Base-by-base conservation (phyloP, 495 filamentous ascomycete species). In the Aspergillus wentii region DNA sequence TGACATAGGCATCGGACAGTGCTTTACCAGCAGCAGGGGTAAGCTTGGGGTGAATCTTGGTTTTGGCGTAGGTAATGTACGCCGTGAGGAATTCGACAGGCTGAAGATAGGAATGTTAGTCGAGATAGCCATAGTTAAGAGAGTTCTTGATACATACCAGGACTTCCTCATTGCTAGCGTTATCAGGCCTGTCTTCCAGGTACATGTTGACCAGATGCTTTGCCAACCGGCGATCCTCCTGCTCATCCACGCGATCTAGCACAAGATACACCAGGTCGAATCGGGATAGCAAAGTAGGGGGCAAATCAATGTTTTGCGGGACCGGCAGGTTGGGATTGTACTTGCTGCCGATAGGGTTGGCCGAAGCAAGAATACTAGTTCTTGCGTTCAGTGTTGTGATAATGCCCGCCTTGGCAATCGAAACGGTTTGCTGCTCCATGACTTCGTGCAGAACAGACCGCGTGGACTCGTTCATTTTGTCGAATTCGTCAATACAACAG, bases 391-490 rank as follows among this genome's bases (percentile, higher is more conserved):
- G 71, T 1, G 92, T 97, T 3, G 92, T 98, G 64, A 98, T 98
- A 65, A 98, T 98, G 51, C 92, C 92, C 1, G 92, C 92, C 70
- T 98, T 98, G 41, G 92, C 92, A 42, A 98, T 94, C 1, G 94
- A 97, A 9, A 98, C 91, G 1, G 92, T 98, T 68, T 98, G 92
- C 62, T 98, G 92, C 56, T 98, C 92, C 92, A 98, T 98, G 13
- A 98, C 92, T 79, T 98, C 92, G 72, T 98, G 92, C 22, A 98
- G 74, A 8, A 97, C 92, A 3, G 90, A 95, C 22, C 92, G 82
- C 1, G 94, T 97, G 17, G 89, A 79, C 38, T 98, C 92, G 36
- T 84, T 89, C 92, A 98, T 98, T 63, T 98, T 98, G 71, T 98
- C 92, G 49, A 98, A 98, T 60, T 98, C 92, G 51, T 98, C 92